These are phyloP conservation scores for Fusarium beomiforme DNA, from an alignment of 2,329 filamentous ascomycete genomes.

Conservation along the genomic window DNA sequence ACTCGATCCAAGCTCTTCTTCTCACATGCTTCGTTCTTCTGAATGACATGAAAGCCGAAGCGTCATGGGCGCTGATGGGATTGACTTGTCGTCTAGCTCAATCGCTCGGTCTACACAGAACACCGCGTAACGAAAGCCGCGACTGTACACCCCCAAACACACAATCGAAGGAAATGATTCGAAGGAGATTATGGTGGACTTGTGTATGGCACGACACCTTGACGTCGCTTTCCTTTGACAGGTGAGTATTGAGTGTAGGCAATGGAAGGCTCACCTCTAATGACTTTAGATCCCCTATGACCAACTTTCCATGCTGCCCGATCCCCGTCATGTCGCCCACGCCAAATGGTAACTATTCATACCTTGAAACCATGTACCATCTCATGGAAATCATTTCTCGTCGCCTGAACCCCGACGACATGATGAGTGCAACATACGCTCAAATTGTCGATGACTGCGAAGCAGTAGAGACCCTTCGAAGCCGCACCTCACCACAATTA, in stretches of 20 bases:
- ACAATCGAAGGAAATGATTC: constrained; percentile 63
- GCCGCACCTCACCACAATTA: constrained; percentile 61
- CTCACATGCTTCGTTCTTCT: constrained; percentile 71
- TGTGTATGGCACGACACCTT: constrained; percentile 74
- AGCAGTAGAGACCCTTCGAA: constrained; percentile 62
- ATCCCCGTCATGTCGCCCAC: constrained; percentile 59
- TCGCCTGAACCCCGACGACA: constrained; percentile 64
- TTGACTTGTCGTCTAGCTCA: constrained; percentile 73
- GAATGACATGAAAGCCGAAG: constrained; percentile 77
- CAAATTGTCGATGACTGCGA: constrained; percentile 68
- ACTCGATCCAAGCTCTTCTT: constrained; percentile 72
- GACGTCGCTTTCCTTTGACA: constrained; percentile 72
- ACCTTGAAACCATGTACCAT: constrained; percentile 73
- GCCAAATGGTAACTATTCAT: constrained; percentile 61
- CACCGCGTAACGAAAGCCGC: constrained; percentile 55
- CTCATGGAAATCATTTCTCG: constrained; percentile 70
- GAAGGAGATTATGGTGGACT: constrained; percentile 70
- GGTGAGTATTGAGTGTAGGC: constrained; percentile 54
- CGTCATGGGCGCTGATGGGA: constrained; percentile 72
- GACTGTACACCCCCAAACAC: constrained; percentile 57
- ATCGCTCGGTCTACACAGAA: constrained; percentile 69
- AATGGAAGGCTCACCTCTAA: constrained; percentile 19
- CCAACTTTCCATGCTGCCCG: constrained; percentile 65
- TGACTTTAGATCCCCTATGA: constrained; percentile 65
- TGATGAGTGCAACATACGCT: constrained; percentile 59